A percentile compares a stretch with the other conserved stretches of the same genome.
phyloP scores from a whole-genome alignment of 176 grass and related monocot genomes.

The Cocos nucifera region DNA sequence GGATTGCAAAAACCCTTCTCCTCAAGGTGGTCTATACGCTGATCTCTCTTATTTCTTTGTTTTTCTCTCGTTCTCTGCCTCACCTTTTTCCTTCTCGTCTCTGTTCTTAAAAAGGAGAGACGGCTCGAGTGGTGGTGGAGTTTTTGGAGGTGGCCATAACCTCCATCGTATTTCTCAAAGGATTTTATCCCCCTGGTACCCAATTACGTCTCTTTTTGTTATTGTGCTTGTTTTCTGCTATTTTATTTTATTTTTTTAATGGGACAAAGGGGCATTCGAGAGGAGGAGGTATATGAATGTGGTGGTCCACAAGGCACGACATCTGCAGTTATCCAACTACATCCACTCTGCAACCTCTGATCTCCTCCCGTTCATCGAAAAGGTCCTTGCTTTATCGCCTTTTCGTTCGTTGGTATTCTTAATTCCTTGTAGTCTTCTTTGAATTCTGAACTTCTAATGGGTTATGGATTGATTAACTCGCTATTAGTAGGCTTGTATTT shows the following conservation, averaged over 20 bases:
- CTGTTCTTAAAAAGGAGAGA: constrained; percentile 39
- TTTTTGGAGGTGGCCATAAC: constrained; percentile 90
- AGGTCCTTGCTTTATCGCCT: constrained; percentile 30
- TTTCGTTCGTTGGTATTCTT: background rate
- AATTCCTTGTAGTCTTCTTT: background rate
- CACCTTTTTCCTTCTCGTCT: background rate
- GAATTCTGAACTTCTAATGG: background rate
- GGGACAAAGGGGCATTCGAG: constrained; percentile 69
- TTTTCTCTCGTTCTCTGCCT: background rate
- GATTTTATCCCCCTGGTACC: constrained; percentile 72
- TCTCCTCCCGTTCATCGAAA: constrained; percentile 69
- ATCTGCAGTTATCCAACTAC: constrained; percentile 59
- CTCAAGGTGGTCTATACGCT: constrained; percentile 39
- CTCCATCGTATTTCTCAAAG: constrained; percentile 92
- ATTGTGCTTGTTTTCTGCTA: background rate
- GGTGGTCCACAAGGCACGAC: constrained; percentile 78
- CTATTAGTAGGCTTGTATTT: too few relatives aligned
- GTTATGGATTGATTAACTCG: too few relatives aligned
- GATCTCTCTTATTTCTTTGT: too few relatives aligned
- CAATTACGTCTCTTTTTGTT: constrained; percentile 2
- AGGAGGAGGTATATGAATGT: constrained; percentile 98
- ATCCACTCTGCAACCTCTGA: constrained; percentile 55
- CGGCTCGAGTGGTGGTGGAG: constrained; percentile 65
- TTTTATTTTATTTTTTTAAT: background rate
- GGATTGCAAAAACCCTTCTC: constrained; percentile 68